Conservation (phyloP, 148 eudicot genomes). For the Persicaria tinctoria region DNA sequence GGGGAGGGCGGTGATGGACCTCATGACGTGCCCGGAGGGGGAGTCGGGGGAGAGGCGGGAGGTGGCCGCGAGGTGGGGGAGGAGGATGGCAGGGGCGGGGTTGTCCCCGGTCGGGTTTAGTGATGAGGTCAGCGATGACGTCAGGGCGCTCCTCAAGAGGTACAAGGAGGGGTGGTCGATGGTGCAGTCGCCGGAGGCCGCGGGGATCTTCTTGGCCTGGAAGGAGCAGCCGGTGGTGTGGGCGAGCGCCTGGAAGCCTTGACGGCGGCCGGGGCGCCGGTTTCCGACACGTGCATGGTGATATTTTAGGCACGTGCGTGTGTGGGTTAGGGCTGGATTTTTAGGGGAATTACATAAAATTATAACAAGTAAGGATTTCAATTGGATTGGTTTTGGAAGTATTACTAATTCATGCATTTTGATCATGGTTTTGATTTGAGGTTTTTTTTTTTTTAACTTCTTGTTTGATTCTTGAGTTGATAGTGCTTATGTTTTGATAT, state of each 20-base stretch:
- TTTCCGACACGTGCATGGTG: conserved; percentile 22
- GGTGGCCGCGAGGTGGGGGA: conserved; percentile 54
- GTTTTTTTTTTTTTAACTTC: too few species aligned
- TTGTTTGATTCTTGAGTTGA: neutral
- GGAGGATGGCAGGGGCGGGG: conserved; percentile 53
- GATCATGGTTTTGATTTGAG: neutral
- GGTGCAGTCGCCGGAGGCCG: conserved; percentile 31
- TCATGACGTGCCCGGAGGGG: conserved; percentile 59
- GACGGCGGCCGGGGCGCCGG: neutral
- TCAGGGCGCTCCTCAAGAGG: conserved; percentile 79
- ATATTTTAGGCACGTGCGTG: conserved; percentile 29
- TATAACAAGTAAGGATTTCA: neutral
- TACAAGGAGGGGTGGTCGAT: conserved; percentile 89
- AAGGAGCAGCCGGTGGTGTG: conserved; percentile 93
- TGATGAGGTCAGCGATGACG: conserved; percentile 90
- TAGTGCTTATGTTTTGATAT: neutral
- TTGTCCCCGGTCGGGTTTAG: conserved; percentile 42
- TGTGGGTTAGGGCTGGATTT: neutral
- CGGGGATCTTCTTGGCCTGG: conserved; percentile 86
- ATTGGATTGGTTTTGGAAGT: conserved; percentile 6
- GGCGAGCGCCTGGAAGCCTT: conserved; percentile 95
- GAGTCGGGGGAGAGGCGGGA: conserved; percentile 75
- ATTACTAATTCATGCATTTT: conserved; percentile 3
- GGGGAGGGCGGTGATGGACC: conserved; percentile 71
- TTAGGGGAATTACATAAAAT: neutral